Percentiles rank a stretch among this genome's conserved stretches.
These are phyloP conservation scores for Pleurotus tuoliensis DNA, from an alignment of 768 basidiomycete genomes.

Conservation along the genomic window DNA sequence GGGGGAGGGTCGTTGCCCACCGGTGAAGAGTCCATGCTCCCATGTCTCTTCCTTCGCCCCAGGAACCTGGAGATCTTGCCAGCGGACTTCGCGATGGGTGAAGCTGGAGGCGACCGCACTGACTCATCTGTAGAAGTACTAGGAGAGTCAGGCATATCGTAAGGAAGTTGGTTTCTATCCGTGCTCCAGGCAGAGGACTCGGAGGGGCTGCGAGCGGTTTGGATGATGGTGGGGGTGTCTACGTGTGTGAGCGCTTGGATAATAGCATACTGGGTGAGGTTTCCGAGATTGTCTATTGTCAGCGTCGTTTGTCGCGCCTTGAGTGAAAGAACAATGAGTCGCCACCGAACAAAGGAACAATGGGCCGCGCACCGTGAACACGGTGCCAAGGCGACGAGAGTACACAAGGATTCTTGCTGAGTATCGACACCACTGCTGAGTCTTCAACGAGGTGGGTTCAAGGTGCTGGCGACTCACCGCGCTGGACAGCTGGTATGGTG, in stretches of 20 bases:
- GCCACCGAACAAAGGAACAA: constrained; percentile 17
- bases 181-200: background rate
- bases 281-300: constrained; percentile 40
- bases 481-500: constrained; percentile 32
- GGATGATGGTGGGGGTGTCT: constrained; percentile 12
- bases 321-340: constrained; percentile 17
- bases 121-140: constrained; percentile 6
- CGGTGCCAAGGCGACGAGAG: constrained; percentile 40
- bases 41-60: constrained; percentile 35
- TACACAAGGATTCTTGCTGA: constrained; percentile 45
- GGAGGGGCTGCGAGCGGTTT: constrained; percentile 3
- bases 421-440: background rate
- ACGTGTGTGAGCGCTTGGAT: constrained; percentile 33
- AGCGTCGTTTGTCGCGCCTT: constrained; percentile 35
- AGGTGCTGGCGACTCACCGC: constrained; percentile 19
- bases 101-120: background rate
- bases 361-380: constrained; percentile 38
- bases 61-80: constrained; percentile 31
- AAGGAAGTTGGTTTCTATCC: constrained; percentile 3
- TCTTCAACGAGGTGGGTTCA: too few species aligned
- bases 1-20: constrained; percentile 24
- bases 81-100: constrained; percentile 14
- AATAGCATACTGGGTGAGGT: constrained; percentile 33
- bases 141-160: constrained; percentile 11
- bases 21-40: constrained; percentile 20